phyloP scores from a whole-genome alignment of 495 filamentous ascomycete species.

The Achaetomiella virescens region DNA sequence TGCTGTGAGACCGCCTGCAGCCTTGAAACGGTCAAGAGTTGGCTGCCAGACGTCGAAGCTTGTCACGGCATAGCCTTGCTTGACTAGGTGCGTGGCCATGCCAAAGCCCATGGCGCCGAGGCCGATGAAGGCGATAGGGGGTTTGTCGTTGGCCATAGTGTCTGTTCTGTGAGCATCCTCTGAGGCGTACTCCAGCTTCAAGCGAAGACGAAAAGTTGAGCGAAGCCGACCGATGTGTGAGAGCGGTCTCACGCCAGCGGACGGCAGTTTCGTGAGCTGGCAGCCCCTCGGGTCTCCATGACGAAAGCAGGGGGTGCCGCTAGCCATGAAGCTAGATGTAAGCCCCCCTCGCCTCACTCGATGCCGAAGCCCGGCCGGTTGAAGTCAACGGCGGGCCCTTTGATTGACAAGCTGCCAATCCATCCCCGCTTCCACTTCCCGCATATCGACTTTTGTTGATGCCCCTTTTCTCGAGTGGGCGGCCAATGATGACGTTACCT shows the following conservation, averaged over 20 bases:
- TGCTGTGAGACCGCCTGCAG: conserved; percentile 57
- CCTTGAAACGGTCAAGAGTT: conserved; percentile 63
- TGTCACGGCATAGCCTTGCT: conserved; percentile 59
- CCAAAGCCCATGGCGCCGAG: conserved; percentile 87
- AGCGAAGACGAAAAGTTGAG: too few relatives aligned
- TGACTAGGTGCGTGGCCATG: conserved; percentile 74
- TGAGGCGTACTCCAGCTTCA: too few relatives aligned
- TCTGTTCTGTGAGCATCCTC: not conserved
- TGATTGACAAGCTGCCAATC: not conserved
- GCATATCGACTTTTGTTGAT: conserved; percentile 3
- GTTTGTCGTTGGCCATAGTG: conserved; percentile 37
- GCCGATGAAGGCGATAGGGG: conserved; percentile 68
- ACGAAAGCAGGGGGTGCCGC: too few relatives aligned
- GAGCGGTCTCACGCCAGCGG: too few relatives aligned
- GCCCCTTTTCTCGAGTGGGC: conserved; percentile 9
- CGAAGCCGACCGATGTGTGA: too few relatives aligned
- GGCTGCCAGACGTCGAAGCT: conserved; percentile 72
- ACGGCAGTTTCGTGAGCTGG: too few relatives aligned
- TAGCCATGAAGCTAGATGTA: too few relatives aligned
- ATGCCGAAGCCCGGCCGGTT: conserved; percentile 17
- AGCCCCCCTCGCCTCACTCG: not conserved
- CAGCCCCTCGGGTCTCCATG: too few relatives aligned
- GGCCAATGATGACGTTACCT: conserved; percentile 22
- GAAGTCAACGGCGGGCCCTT: conserved; percentile 13
- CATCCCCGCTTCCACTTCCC: not conserved